Base-by-base conservation (phyloP, 1,284 basidiomycete genomes). In the Ganoderma leucocontextum region DNA sequence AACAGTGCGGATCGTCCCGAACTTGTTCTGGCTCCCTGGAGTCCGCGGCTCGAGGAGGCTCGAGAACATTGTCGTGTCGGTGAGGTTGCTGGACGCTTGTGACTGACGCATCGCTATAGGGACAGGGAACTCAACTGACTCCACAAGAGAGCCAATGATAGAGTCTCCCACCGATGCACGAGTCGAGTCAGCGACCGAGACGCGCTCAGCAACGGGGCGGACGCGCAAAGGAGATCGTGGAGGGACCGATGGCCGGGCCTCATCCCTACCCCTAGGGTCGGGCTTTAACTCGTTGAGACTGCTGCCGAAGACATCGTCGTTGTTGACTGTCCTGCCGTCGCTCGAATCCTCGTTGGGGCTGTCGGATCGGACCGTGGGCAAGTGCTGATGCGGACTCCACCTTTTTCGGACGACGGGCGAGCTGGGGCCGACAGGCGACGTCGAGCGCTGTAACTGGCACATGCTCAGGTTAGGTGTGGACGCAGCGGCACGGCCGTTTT, bases 1-100 rank as follows among this genome's bases (percentile, higher is more conserved):
- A 69, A 90, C 81, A 35, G 92, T 94, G 72, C 91, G 85, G 72
- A 94, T 88, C n/a, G 92, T 94, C 44, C 90, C 91, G 77, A 87
- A 94, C 77, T 87, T 89, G 71, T 82, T 82, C 67, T 79, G 81
- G 65, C 76, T 78, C 74, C 80, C 82, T 66, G 79, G 82, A 53
- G 78, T 82, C 49, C 83, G 80, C 53, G 82, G 78, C 72, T 91
- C 90, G 65, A 92, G 80, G 66, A 93, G 79, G 72, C 90, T 92
- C 65, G 91, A 92, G 75, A 87, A 84, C 41, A 82, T 81, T 3
- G 89, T 91, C 36, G 80, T 81, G 59, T 86, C 85, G n/a, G 86
- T 86, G 70, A 85, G 83, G 63, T 82, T 82, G 66, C 86, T 89
- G 33, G 86, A 80, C 15, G 79, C 79, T 36, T 80, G 70, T 6